These are phyloP conservation scores for Vigna mungo DNA, from an alignment of 306 rosid species.

Conservation along the genomic window DNA sequence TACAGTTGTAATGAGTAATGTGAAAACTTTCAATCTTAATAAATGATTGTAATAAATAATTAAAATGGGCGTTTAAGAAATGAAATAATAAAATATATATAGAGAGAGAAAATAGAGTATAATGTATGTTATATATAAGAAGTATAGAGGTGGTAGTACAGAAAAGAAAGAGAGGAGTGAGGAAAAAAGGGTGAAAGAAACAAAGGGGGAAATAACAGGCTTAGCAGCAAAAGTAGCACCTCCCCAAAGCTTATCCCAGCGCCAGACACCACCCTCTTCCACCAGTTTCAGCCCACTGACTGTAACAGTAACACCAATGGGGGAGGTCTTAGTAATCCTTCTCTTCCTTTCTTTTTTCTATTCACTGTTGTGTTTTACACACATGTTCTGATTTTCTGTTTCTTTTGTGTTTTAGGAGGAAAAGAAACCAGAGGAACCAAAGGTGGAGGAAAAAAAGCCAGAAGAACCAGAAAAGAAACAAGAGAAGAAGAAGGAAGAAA, in stretches of 20 bases:
- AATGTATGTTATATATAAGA: background rate
- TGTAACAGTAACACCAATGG: slow-evolving; percentile 46
- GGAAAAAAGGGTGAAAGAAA: background rate
- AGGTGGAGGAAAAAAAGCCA: slow-evolving; percentile 48
- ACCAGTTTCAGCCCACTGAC: background rate
- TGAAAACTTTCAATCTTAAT: too few relatives aligned
- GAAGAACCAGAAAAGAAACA: slow-evolving; percentile 44
- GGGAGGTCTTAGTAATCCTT: slow-evolving; percentile 54
- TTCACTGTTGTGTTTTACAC: background rate
- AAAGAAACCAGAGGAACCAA: slow-evolving; percentile 52
- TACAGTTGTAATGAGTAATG: too few relatives aligned
- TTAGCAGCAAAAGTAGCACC: background rate
- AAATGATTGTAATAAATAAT: too few relatives aligned
- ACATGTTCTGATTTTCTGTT: slow-evolving; percentile 18
- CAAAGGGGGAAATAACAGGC: background rate
- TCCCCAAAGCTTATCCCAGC: slow-evolving; percentile 27
- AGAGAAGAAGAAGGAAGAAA: slow-evolving; percentile 22
- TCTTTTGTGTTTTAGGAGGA: slow-evolving; percentile 53
- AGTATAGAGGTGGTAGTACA: slow-evolving; percentile 22
- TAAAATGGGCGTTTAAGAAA: too few relatives aligned
- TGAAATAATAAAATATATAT: too few relatives aligned
- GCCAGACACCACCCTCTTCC: background rate
- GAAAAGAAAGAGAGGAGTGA: background rate
- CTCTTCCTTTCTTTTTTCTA: slow-evolving; percentile 15
- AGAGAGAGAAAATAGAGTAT: too few relatives aligned